Evolutionary conservation across 2,329 filamentous ascomycete species (phyloP).

Genomic region (Albifimbria verrucaria): DNA sequence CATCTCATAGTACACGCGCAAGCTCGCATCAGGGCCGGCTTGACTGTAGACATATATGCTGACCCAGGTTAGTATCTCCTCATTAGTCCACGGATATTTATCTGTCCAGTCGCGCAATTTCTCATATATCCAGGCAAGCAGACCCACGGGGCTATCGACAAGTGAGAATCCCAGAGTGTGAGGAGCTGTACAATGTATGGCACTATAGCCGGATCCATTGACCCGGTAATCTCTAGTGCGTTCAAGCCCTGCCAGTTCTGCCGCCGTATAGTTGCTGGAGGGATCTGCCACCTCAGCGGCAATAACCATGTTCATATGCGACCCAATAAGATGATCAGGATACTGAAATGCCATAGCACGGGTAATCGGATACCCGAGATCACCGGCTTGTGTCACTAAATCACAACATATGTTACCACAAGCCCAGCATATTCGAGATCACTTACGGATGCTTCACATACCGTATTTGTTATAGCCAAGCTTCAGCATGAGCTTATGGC

Average conservation of each 20-base stretch:
- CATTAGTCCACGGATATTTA: constrained; percentile 66
- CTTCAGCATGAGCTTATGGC: constrained; percentile 63
- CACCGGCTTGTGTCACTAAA: constrained; percentile 57
- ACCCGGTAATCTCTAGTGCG: not conserved
- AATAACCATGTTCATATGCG: constrained; percentile 52
- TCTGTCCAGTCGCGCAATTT: constrained; percentile 78
- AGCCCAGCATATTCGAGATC: not conserved
- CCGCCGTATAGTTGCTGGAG: constrained; percentile 42
- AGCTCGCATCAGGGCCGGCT: constrained; percentile 63
- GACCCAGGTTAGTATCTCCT: constrained; percentile 73
- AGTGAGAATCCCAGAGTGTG: constrained; percentile 69
- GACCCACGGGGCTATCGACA: constrained; percentile 64
- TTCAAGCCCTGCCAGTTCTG: constrained; percentile 5
- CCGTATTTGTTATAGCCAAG: constrained; percentile 48
- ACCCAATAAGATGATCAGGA: constrained; percentile 46
- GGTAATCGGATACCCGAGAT: constrained; percentile 66
- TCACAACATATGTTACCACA: not conserved
- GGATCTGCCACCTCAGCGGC: too few relatives aligned
- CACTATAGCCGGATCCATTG: constrained; percentile 3
- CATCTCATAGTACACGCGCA: constrained; percentile 70
- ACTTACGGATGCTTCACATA: not conserved
- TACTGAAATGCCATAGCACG: constrained; percentile 58
- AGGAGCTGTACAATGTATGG: constrained; percentile 52
- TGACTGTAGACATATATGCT: constrained; percentile 67
- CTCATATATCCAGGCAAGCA: constrained; percentile 77